Conservation (phyloP, 371 early-diverging fungal genomes). For the Lichtheimia ramosa region DNA sequence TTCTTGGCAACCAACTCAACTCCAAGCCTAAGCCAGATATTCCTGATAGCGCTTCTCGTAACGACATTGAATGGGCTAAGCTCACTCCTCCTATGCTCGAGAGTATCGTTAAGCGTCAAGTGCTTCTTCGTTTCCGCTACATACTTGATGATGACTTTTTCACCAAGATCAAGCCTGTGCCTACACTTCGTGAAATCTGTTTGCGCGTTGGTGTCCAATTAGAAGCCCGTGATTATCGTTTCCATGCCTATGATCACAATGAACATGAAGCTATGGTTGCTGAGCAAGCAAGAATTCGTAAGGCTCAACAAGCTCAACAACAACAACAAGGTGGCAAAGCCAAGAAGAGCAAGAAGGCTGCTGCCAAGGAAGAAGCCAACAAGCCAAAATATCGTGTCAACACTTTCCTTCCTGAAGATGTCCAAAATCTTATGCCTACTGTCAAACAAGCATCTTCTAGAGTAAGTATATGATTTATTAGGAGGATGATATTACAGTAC, state of each 20-base stretch:
- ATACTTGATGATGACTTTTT: conserved; percentile 56
- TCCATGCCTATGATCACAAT: conserved; percentile 48
- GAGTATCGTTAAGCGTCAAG: conserved; percentile 57
- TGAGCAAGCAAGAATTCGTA: conserved; percentile 32
- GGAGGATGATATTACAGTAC: not conserved
- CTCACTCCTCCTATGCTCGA: conserved; percentile 67
- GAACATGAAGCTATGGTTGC: conserved; percentile 39
- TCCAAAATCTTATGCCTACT: conserved; percentile 80
- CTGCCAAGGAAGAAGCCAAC: conserved; percentile 12
- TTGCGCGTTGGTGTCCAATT: conserved; percentile 85
- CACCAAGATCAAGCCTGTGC: conserved; percentile 52
- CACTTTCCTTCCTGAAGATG: conserved; percentile 73
- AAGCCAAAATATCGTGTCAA: conserved; percentile 27
- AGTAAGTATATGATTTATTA: conserved; percentile 17
- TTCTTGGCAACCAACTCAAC: conserved; percentile 66
- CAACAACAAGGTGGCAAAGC: conserved; percentile 28
- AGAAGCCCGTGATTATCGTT: conserved; percentile 71
- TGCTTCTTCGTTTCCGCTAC: conserved; percentile 78
- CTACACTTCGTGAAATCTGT: conserved; percentile 83
- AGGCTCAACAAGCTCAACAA: conserved; percentile 33
- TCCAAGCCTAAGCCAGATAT: conserved; percentile 50
- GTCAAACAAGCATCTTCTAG: conserved; percentile 75
- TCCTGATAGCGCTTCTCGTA: conserved; percentile 25
- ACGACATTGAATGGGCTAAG: conserved; percentile 46
- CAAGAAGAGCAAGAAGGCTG: conserved; percentile 45